A percentile compares a stretch with the other conserved stretches of the same genome.
phyloP scores from a whole-genome alignment of 352 stramenopile genomes.

The Pythium rhizo-oryzae region DNA sequence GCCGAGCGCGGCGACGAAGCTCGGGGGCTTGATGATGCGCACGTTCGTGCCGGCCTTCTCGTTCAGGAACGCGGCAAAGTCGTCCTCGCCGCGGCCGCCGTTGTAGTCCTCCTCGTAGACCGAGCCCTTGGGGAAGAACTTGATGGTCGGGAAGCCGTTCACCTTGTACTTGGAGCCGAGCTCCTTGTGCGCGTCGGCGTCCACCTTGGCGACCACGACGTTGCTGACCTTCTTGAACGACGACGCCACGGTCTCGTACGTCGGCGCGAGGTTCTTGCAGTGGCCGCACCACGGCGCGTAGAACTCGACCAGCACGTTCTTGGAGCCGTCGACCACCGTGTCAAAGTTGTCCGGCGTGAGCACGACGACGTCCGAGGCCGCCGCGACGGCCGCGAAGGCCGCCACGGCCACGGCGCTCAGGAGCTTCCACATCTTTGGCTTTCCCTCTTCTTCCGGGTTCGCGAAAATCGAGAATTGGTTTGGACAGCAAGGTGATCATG shows the following conservation, averaged over 20 bases:
- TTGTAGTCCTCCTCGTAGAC: slow-evolving; percentile 87
- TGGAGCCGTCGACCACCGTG: slow-evolving; percentile 79
- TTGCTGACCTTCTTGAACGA: slow-evolving; percentile 86
- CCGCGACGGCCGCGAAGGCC: slow-evolving; percentile 52
- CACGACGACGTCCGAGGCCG: slow-evolving; percentile 74
- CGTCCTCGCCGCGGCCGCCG: slow-evolving; percentile 82
- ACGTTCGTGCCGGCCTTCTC: slow-evolving; percentile 75
- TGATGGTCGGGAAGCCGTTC: slow-evolving; percentile 93
- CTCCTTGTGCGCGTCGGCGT: slow-evolving; percentile 87
- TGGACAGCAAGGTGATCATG: slow-evolving; percentile 7
- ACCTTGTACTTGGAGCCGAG: slow-evolving; percentile 86
- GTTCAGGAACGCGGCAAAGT: slow-evolving; percentile 81
- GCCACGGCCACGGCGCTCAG: slow-evolving; percentile 42
- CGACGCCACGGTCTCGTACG: slow-evolving; percentile 86
- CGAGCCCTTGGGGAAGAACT: slow-evolving; percentile 87
- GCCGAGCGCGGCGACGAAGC: slow-evolving; percentile 62
- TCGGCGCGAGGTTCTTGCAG: slow-evolving; percentile 73
- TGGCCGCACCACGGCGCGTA: slow-evolving; percentile 58
- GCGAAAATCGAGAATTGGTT: slow-evolving; percentile 32
- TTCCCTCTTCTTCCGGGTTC: slow-evolving; percentile 10
- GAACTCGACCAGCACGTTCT: slow-evolving; percentile 76
- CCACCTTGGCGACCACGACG: slow-evolving; percentile 89
- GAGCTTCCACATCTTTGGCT: slow-evolving; percentile 62
- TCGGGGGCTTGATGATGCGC: slow-evolving; percentile 69
- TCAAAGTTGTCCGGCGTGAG: slow-evolving; percentile 87